Evolutionary conservation across 1,139 yeast genomes (phyloP).

Genomic region (Zhuliangozyma parablackwelliae): DNA sequence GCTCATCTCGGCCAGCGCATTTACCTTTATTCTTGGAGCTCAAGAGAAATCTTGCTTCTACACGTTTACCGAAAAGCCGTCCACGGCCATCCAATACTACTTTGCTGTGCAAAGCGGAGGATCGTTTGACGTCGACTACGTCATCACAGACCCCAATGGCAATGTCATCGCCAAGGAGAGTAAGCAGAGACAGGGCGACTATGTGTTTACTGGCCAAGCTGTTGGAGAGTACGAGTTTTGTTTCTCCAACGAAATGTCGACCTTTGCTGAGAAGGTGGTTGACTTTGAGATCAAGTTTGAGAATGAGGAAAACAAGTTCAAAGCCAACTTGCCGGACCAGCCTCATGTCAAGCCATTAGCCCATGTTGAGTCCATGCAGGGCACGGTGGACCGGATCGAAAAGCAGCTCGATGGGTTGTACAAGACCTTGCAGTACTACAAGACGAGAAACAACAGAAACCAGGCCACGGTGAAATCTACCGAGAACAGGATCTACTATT

Average conservation of each 20-base stretch:
- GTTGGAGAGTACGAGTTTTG: conserved; percentile 92
- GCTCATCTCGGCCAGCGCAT: conserved; percentile 49
- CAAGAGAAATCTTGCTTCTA: conserved; percentile 76
- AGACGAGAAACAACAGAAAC: conserved; percentile 88
- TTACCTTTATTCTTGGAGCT: conserved; percentile 77
- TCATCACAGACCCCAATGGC: conserved; percentile 65
- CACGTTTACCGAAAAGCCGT: conserved; percentile 61
- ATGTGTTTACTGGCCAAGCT: conserved; percentile 61
- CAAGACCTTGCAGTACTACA: conserved; percentile 73
- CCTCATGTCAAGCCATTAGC: conserved; percentile 57
- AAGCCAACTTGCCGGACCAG: conserved; percentile 62
- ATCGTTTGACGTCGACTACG: conserved; percentile 77
- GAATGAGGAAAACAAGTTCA: conserved; percentile 44
- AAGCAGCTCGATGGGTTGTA: conserved; percentile 60
- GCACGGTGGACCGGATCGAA: conserved; percentile 61
- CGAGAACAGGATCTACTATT: conserved; percentile 80
- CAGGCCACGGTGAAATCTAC: conserved; percentile 89
- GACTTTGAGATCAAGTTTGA: conserved; percentile 78
- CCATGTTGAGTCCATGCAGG: conserved; percentile 57
- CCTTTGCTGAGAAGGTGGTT: conserved; percentile 81
- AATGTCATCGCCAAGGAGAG: conserved; percentile 53
- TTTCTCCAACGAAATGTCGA: conserved; percentile 81
- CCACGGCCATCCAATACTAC: conserved; percentile 69
- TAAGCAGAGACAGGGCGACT: conserved; percentile 83
- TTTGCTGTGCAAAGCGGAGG: conserved; percentile 95